phyloP scores from a whole-genome alignment of 2,329 filamentous ascomycete species.

The Trichoderma koningii region DNA sequence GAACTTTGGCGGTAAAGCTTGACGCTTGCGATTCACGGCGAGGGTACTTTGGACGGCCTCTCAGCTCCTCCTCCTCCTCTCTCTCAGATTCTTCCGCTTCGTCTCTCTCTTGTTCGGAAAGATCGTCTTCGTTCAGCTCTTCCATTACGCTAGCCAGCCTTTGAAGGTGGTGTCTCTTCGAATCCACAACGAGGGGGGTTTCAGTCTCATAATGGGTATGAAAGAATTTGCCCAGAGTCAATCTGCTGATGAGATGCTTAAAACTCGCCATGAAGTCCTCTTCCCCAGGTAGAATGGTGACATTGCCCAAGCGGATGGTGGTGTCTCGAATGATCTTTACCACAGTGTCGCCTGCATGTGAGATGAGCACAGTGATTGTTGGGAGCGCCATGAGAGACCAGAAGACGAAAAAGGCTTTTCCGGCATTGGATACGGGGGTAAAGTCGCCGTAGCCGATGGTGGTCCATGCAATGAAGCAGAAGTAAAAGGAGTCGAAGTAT shows the following conservation, averaged over 20 bases:
- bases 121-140: slow-evolving; percentile 3
- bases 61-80: neutral
- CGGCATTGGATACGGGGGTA: slow-evolving; percentile 73
- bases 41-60: neutral
- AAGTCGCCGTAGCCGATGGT: slow-evolving; percentile 88
- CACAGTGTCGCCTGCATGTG: slow-evolving; percentile 81
- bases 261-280: slow-evolving; percentile 4
- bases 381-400: slow-evolving; percentile 87
- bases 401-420: slow-evolving; percentile 87
- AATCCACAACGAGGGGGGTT: neutral
- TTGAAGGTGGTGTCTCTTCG: neutral
- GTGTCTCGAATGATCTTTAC: slow-evolving; percentile 62
- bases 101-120: slow-evolving; percentile 7
- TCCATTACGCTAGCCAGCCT: slow-evolving; percentile 5
- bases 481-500: slow-evolving; percentile 84
- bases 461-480: slow-evolving; percentile 78
- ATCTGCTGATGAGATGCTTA: slow-evolving; percentile 17
- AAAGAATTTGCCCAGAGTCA: slow-evolving; percentile 15
- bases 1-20: slow-evolving; percentile 1
- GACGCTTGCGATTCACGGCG: neutral
- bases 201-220: neutral
- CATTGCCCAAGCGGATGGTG: slow-evolving; percentile 58
- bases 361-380: slow-evolving; percentile 84
- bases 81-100: neutral
- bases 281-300: slow-evolving; percentile 58